Evolutionary conservation across 306 rosid genomes (phyloP).

Genomic region (Pyrus communis): DNA sequence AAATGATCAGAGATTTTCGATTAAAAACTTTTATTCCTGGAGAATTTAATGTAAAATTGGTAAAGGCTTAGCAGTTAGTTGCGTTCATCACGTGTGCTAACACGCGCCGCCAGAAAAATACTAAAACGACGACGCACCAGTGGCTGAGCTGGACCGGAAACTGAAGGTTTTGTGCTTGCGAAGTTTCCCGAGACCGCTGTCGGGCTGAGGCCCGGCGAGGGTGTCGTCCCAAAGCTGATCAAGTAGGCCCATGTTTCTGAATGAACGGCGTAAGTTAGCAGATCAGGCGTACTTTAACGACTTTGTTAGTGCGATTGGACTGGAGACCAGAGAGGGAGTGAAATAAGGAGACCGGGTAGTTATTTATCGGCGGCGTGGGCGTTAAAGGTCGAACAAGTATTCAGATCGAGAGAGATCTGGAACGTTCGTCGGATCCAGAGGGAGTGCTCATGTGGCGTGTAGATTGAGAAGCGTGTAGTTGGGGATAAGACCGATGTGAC

Average conservation of each 20-base stretch:
- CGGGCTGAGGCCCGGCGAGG: conserved; percentile 87
- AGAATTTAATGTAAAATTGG: neutral
- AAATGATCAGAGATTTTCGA: neutral
- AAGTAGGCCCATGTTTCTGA: conserved; percentile 53
- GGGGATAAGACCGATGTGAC: conserved; percentile 48
- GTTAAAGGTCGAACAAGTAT: conserved; percentile 57
- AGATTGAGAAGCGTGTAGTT: conserved; percentile 30
- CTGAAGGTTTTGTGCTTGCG: conserved; percentile 48
- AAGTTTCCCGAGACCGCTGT: conserved; percentile 77
- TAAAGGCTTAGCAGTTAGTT: neutral
- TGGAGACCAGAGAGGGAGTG: accelerated
- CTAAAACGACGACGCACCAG: conserved; percentile 47
- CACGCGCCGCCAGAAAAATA: neutral
- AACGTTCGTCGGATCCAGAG: conserved; percentile 15
- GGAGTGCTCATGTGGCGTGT: conserved; percentile 32
- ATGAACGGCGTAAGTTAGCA: neutral
- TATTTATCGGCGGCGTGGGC: conserved; percentile 37
- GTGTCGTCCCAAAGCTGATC: conserved; percentile 99
- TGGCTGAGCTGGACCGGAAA: conserved; percentile 37
- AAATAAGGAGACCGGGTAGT: accelerated
- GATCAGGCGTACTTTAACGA: neutral
- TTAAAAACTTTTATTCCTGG: neutral
- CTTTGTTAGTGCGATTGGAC: neutral
- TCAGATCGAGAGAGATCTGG: conserved; percentile 5
- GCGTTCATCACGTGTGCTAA: neutral